Evolutionary conservation across 176 grass and related monocot genomes (phyloP).

Genomic region (Lolium perenne): DNA sequence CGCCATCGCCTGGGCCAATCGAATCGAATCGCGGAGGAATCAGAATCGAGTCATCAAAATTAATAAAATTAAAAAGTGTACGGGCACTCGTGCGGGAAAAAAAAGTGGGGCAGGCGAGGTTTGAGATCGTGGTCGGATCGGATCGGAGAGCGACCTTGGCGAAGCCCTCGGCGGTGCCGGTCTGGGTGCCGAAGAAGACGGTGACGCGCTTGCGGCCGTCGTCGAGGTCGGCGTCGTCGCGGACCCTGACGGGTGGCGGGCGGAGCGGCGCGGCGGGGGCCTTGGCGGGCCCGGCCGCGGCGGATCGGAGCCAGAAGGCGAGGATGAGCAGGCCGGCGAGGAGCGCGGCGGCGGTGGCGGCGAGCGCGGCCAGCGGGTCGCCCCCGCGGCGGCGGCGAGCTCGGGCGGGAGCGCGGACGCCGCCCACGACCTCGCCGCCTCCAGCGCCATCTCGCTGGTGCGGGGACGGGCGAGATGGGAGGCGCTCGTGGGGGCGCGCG

Average conservation of each 20-base stretch:
- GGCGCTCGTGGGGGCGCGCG: constrained; percentile 34
- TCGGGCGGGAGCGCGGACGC: constrained; percentile 50
- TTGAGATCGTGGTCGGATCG: constrained; percentile 45
- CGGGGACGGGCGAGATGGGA: constrained; percentile 24
- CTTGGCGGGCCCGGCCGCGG: not conserved
- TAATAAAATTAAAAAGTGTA: too few species aligned
- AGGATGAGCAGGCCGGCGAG: constrained; percentile 35
- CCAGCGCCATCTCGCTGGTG: constrained; percentile 54
- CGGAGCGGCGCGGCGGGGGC: constrained; percentile 23
- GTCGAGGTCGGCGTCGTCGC: constrained; percentile 55
- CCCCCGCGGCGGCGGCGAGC: constrained; percentile 54
- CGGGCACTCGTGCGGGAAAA: not conserved
- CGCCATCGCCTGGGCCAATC: constrained; percentile 57
- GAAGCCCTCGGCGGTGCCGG: constrained; percentile 90
- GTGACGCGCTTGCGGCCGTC: constrained; percentile 78
- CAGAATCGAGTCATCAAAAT: constrained; percentile 14
- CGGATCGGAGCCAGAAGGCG: constrained; percentile 71
- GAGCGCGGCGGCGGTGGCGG: not conserved
- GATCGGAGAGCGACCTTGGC: constrained; percentile 71
- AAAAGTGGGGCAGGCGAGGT: not conserved
- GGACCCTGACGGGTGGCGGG: constrained; percentile 45
- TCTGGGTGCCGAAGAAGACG: constrained; percentile 98
- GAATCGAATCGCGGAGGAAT: not conserved
- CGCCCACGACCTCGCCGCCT: constrained; percentile 69
- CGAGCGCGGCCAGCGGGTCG: constrained; percentile 38